Evolutionary conservation across 225 moss, liverwort and hornwort species (phyloP).

Genomic region (Lunularia cruciata): DNA sequence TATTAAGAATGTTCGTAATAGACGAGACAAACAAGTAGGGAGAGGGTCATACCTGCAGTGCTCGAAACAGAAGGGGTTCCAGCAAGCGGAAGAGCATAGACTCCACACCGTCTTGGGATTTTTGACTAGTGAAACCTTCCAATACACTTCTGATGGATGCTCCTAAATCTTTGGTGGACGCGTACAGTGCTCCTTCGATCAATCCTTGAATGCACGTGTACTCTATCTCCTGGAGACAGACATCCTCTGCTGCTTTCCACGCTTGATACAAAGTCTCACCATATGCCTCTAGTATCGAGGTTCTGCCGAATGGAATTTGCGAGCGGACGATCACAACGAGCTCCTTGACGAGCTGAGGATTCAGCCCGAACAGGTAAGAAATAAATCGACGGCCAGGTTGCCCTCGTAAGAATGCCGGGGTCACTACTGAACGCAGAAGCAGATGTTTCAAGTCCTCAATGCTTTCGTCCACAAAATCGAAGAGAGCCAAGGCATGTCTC

Average conservation of each 20-base stretch:
- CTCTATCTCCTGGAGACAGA: constrained; percentile 52
- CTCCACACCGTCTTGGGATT: constrained; percentile 59
- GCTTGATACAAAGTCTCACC: constrained; percentile 55
- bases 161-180: constrained; percentile 40
- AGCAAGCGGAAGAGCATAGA: constrained; percentile 59
- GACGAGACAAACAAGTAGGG: no score
- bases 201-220: constrained; percentile 50
- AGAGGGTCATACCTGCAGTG: constrained; percentile 40
- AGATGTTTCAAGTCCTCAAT: constrained; percentile 54
- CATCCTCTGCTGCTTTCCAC: constrained; percentile 47
- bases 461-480: constrained; percentile 52
- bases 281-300: constrained; percentile 50
- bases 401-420: constrained; percentile 45
- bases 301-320: constrained; percentile 55
- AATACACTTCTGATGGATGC: constrained; percentile 50
- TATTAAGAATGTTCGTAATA: no score
- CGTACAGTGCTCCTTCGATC: constrained; percentile 48
- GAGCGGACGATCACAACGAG: constrained; percentile 52
- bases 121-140: constrained; percentile 45
- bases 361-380: constrained; percentile 48
- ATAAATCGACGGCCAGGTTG: constrained; percentile 48
- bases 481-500: constrained; percentile 43
- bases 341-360: constrained; percentile 60
- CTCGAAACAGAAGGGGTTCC: constrained; percentile 54
- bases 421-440: constrained; percentile 47